A percentile compares a stretch with the other conserved stretches of the same genome.
phyloP scores from a whole-genome alignment of 2,329 filamentous ascomycete genomes.

The Cladosporium sp. region DNA sequence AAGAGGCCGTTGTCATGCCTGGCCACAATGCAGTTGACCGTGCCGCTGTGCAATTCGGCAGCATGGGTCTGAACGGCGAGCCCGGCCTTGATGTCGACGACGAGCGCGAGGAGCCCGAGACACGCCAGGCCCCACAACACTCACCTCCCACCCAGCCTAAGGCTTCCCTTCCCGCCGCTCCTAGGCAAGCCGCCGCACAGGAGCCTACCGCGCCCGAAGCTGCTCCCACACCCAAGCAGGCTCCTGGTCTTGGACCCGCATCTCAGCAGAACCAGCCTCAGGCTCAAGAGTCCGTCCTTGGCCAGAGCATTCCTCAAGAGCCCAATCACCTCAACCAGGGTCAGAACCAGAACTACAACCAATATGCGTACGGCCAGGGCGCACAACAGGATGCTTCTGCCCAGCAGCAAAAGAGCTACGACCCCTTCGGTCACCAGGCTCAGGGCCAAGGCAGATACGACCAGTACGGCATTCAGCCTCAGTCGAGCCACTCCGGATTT shows the following conservation, averaged over 20 bases:
- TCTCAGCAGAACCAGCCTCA: slow-evolving; percentile 52
- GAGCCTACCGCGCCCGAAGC: slow-evolving; percentile 43
- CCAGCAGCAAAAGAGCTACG: slow-evolving; percentile 76
- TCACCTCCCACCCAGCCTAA: slow-evolving; percentile 84
- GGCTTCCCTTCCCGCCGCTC: slow-evolving; percentile 78
- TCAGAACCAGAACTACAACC: slow-evolving; percentile 53
- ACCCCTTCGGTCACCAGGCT: slow-evolving; percentile 79
- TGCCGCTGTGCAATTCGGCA: slow-evolving; percentile 92
- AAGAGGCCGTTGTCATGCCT: slow-evolving; percentile 97
- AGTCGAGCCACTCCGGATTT: slow-evolving; percentile 59
- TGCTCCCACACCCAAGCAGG: slow-evolving; percentile 56
- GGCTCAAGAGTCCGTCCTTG: slow-evolving; percentile 45
- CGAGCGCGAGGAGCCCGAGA: slow-evolving; percentile 92
- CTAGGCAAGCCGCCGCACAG: slow-evolving; percentile 45
- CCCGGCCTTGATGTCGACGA: slow-evolving; percentile 79
- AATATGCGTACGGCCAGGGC: slow-evolving; percentile 69
- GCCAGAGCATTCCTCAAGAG: slow-evolving; percentile 55
- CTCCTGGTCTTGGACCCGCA: slow-evolving; percentile 62
- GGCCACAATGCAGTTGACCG: slow-evolving; percentile 93
- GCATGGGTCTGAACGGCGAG: slow-evolving; percentile 84
- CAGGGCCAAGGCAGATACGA: slow-evolving; percentile 46
- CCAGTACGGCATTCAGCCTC: slow-evolving; percentile 54
- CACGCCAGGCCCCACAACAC: slow-evolving; percentile 88
- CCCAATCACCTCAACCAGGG: slow-evolving; percentile 38
- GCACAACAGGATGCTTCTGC: slow-evolving; percentile 57